Percentiles rank a stretch among this genome's conserved stretches.
phyloP scores from a whole-genome alignment of 2,329 filamentous ascomycete species.

The Fusarium neocosmosporiellum region DNA sequence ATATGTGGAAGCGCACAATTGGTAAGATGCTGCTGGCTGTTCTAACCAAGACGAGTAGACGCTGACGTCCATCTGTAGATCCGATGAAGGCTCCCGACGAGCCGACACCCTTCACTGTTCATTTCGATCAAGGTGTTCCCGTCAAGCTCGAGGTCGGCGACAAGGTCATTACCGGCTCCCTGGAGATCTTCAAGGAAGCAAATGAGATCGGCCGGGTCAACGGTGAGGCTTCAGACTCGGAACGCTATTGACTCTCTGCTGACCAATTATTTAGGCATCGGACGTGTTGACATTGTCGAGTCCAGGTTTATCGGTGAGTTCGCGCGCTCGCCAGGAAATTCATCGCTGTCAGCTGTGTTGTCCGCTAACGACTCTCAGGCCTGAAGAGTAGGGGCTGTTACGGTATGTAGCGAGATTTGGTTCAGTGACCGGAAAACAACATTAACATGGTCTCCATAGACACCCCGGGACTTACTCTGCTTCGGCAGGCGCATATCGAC shows the following conservation, averaged over 20 bases:
- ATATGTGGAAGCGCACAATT: slow-evolving; percentile 77
- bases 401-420: background rate
- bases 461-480: slow-evolving; percentile 28
- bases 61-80: slow-evolving; percentile 47
- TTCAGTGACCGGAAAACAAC: background rate
- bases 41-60: background rate
- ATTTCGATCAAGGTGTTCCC: slow-evolving; percentile 75
- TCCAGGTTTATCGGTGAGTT: background rate
- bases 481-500: slow-evolving; percentile 50
- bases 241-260: background rate
- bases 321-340: too few species aligned
- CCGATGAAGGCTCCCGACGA: slow-evolving; percentile 72
- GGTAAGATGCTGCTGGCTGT: slow-evolving; percentile 36
- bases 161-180: slow-evolving; percentile 69
- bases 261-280: background rate
- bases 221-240: background rate
- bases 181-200: slow-evolving; percentile 73
- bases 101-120: slow-evolving; percentile 72
- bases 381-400: slow-evolving; percentile 37
- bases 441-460: background rate
- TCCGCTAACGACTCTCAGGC: too few species aligned
- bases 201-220: slow-evolving; percentile 57
- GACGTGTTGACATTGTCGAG: background rate
- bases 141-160: slow-evolving; percentile 69
- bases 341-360: too few species aligned